Evolutionary conservation across 2,329 filamentous ascomycete species (phyloP), one percentile per base, ranked within the genome.

Genomic region (Raffaelea ambrosiae): DNA sequence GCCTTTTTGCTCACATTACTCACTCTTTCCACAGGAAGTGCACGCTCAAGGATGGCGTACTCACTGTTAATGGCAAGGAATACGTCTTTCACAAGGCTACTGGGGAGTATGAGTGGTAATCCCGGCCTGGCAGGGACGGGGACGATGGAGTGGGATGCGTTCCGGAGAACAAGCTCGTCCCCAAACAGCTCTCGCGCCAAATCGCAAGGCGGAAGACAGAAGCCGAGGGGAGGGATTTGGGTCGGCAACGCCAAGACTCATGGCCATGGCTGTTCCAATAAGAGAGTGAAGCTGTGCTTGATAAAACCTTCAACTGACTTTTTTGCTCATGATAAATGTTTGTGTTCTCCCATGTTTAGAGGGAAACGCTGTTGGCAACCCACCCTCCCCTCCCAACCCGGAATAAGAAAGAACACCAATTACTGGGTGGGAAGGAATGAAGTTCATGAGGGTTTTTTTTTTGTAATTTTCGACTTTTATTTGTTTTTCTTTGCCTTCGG

Each of bases 1-100:
- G 19, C 2, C 5, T 26, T 36, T 23, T 48, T 51, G 49, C 44
- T 44, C 54, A 48, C 50, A 47, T 51, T 42, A 20, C 43, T 46
- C 20, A 49, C 43, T 22, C 18, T 22, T 4, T 3, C 14, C 69
- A 56, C 51, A 83, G 86, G 86, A 98, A 98, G 86, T 98, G 93
- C 69, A 90, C 88, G 1, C 81, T 98, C 54, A 97, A 97, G 71
- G 93, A 98, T 60, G 93, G 93, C 19, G 87, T 98, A 18, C 75
- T 98, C 56, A 95, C 87, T 40, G 88, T 95, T 35, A 90, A 91
- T 56, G 88, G 88, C 57, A 95, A 88, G 68, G 93, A 98, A 66
- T 95, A 95, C 62, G 86, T 98, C 55, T 98, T 98, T 71, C 89
- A 95, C 73, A 97, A 97, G 69, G 93, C 90, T 21, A 89, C 85